A percentile compares a stretch with the other conserved stretches of the same genome.
Conservation (phyloP, 163 green algal species). For the Scenedesmus sp. region DNA sequence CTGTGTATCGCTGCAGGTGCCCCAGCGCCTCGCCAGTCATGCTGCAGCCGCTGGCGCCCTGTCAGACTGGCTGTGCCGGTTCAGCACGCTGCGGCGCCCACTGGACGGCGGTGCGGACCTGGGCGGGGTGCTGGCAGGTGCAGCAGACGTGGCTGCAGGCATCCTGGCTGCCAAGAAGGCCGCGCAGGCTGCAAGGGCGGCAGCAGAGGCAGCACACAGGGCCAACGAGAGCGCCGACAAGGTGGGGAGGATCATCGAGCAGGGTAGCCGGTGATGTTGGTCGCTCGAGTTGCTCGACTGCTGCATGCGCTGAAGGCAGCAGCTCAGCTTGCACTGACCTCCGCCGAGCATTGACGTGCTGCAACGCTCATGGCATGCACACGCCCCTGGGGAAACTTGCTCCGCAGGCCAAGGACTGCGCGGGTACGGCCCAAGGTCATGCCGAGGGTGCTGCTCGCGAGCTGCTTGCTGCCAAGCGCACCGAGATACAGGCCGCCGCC, state of each 20-base stretch:
- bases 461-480: constrained; percentile 78
- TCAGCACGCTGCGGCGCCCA: constrained; percentile 65
- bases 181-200: constrained; percentile 60
- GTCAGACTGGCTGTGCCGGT: constrained; percentile 72
- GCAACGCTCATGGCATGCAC: too few relatives aligned
- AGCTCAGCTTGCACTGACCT: neutral
- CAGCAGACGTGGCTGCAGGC: constrained; percentile 59
- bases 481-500: constrained; percentile 74
- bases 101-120: constrained; percentile 59
- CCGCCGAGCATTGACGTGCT: too few relatives aligned
- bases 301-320: neutral
- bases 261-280: neutral
- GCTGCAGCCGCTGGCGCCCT: constrained; percentile 48
- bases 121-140: constrained; percentile 64
- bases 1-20: constrained; percentile 55
- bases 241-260: neutral
- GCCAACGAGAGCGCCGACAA: constrained; percentile 46
- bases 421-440: constrained; percentile 59
- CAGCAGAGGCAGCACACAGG: constrained; percentile 58
- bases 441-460: constrained; percentile 71
- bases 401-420: constrained; percentile 57
- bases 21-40: constrained; percentile 67
- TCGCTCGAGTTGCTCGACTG: neutral
- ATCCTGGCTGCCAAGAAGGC: constrained; percentile 72
- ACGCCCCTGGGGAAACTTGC: too few relatives aligned